Evolutionary conservation across 2,329 filamentous ascomycete genomes (phyloP).

Genomic region (Colletotrichum sansevieriae): DNA sequence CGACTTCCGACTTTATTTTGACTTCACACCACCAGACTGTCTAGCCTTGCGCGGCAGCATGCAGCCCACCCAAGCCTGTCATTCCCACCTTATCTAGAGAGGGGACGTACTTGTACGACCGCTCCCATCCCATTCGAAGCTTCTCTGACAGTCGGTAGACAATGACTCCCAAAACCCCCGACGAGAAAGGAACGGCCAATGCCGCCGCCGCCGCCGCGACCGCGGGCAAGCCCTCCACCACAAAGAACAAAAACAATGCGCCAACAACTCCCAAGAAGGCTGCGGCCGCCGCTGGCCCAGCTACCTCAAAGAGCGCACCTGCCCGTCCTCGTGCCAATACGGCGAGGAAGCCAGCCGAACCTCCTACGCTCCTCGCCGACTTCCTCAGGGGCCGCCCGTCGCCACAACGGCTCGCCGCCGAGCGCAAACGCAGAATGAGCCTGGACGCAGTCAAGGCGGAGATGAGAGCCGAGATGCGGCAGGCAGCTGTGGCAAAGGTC

Average conservation of each 20-base stretch:
- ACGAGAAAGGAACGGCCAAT: slow-evolving; percentile 37
- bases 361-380: slow-evolving; percentile 65
- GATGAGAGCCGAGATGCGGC: slow-evolving; percentile 66
- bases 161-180: slow-evolving; percentile 41
- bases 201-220: slow-evolving; percentile 4
- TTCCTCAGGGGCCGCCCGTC: slow-evolving; percentile 70
- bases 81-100: slow-evolving; percentile 23
- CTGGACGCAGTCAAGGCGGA: slow-evolving; percentile 70
- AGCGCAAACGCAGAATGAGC: slow-evolving; percentile 61
- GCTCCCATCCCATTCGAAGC: neutral
- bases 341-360: slow-evolving; percentile 57
- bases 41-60: slow-evolving; percentile 39
- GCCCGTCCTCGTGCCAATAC: slow-evolving; percentile 54
- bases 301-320: slow-evolving; percentile 59
- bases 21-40: neutral
- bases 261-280: slow-evolving; percentile 35
- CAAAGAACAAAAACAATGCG: slow-evolving; percentile 28
- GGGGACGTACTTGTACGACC: slow-evolving; percentile 30
- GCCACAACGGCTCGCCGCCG: slow-evolving; percentile 66
- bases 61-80: slow-evolving; percentile 35
- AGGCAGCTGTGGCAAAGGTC: slow-evolving; percentile 69
- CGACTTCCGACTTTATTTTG: neutral
- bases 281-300: slow-evolving; percentile 5
- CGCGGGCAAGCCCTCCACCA: slow-evolving; percentile 26
- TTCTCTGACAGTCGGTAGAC: slow-evolving; percentile 37